Base-by-base conservation (phyloP, 257 asterid genomes). In the Penstemon barbatus region DNA sequence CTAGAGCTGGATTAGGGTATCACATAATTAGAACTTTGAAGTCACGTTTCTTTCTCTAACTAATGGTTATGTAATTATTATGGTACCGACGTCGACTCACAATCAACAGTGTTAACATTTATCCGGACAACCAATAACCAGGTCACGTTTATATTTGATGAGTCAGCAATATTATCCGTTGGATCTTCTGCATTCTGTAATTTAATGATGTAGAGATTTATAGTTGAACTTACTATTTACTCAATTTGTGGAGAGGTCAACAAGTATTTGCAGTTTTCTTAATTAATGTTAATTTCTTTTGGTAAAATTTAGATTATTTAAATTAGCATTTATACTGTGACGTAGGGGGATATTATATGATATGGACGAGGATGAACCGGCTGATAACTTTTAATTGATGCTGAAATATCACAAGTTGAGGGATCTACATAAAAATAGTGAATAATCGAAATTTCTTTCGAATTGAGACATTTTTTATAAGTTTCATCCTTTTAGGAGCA, bases 111-210 rank as follows among this genome's bases (percentile, higher is more conserved):
- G 33, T 8, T 15, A 15, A 4, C 55, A 5, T 69, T 10, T 15
- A 55, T 55, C 38, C 38, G 60, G 38, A 55, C 63, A 69, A 68
- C 74, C 71, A 11, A 43, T 40, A 6, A 25, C 4, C 13, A 1
- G 60, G 62, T 68, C 12, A 8, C 60, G 7, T 5, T 11, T 4
- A 36, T 46, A 42, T 78, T 61, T 66, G 45, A 61, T 61, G 77
- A 77, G 41, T 61, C 77, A 51, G 41, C 69, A 42, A 50, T 40
- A 25, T 25, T 25, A 38, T 69, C 64, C 61, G 6, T 52, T 63
- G 55, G 61, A 63, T 18, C 42, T 37, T 10, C 51, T 33, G 37
- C 8, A 7, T 25, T 57, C 8, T n/a, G 44, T 25, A 25, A 25
- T 13, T 3, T 13, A 49, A n/a, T 60, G 38, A 41, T 43, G n/a